These are phyloP conservation scores for Solanum infundibuliforme DNA, from an alignment of 257 asterid species.

Conservation along the genomic window DNA sequence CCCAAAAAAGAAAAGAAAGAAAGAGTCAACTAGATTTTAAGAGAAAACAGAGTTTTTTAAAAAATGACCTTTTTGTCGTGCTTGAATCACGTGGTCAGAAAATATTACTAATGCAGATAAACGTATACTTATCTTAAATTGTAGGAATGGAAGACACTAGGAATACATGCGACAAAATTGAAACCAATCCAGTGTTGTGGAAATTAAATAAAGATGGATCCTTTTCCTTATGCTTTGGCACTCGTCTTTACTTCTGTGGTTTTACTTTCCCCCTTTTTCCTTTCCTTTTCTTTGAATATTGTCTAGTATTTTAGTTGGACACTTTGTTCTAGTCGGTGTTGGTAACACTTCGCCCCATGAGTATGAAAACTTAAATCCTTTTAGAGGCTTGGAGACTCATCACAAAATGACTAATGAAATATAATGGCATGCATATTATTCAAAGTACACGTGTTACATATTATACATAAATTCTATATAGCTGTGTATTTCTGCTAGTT, in stretches of 20 bases:
- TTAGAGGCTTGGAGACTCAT: neutral
- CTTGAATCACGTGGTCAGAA: neutral
- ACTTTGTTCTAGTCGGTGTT: neutral
- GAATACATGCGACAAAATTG: neutral
- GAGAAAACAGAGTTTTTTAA: neutral
- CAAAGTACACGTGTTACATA: neutral
- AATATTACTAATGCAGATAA: neutral
- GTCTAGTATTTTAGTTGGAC: neutral
- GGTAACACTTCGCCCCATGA: neutral
- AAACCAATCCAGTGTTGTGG: neutral
- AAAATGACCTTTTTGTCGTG: neutral
- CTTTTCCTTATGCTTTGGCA: neutral
- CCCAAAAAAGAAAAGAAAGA: neutral
- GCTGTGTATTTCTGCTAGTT: neutral
- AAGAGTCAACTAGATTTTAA: neutral
- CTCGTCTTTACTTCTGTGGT: neutral
- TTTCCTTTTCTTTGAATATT: neutral
- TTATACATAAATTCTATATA: neutral
- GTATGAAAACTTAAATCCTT: neutral
- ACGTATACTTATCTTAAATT: neutral
- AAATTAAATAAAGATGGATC: neutral
- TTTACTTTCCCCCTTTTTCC: neutral
- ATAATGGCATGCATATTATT: neutral
- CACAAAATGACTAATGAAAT: neutral
- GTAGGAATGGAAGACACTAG: neutral